These are phyloP conservation scores for Cudoniella acicularis DNA, from an alignment of 495 filamentous ascomycete species.

Conservation along the genomic window DNA sequence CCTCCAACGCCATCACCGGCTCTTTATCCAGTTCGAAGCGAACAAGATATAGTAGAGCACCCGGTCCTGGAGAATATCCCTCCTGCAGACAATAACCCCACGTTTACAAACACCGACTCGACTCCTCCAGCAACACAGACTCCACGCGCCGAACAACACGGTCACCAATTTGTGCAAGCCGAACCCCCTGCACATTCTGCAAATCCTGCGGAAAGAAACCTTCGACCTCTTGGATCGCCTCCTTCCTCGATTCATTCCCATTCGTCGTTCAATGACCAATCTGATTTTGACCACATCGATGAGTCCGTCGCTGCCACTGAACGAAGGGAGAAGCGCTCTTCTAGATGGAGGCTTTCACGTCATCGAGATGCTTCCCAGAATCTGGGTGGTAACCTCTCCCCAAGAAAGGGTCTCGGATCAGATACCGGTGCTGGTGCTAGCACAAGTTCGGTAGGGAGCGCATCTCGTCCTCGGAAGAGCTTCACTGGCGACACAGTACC, in stretches of 20 bases:
- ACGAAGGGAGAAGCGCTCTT: constrained; percentile 63
- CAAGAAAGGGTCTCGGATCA: constrained; percentile 46
- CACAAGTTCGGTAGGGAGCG: constrained; percentile 64
- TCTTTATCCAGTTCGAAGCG: constrained; percentile 21
- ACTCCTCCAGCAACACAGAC: constrained; percentile 26
- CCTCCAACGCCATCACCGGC: constrained; percentile 31
- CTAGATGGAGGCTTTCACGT: constrained; percentile 72
- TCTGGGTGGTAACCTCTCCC: constrained; percentile 41
- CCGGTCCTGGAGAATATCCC: constrained; percentile 23
- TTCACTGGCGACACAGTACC: constrained; percentile 47
- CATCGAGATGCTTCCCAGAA: constrained; percentile 46
- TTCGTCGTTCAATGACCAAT: constrained; percentile 69
- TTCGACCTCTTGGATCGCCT: constrained; percentile 57
- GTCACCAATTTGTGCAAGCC: background rate
- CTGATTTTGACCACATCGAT: constrained; percentile 69
- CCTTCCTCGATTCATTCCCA: constrained; percentile 66
- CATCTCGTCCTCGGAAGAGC: constrained; percentile 46
- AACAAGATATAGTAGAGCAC: constrained; percentile 20
- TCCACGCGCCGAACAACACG: constrained; percentile 21
- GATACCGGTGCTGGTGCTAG: constrained; percentile 66
- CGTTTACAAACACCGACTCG: constrained; percentile 14
- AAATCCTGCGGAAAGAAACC: constrained; percentile 40
- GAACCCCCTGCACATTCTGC: background rate
- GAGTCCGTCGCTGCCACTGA: constrained; percentile 39
- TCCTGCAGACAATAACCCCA: constrained; percentile 10